Conservation (phyloP, 2,329 filamentous ascomycete species). For the Chaetomiaceae sp. region DNA sequence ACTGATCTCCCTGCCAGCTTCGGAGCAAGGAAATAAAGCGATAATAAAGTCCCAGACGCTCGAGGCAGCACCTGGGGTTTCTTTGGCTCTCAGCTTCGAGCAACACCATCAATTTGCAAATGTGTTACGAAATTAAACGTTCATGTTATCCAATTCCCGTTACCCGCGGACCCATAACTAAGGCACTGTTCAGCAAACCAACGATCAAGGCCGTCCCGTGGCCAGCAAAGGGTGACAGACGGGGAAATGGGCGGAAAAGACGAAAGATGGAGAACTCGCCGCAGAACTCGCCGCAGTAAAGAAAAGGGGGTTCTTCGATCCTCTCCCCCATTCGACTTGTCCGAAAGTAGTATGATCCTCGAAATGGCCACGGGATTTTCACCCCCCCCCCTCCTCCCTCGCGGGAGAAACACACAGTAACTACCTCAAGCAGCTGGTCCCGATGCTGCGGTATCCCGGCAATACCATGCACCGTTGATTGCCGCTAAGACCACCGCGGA, state of each 20-base stretch:
- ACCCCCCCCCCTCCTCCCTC: not conserved
- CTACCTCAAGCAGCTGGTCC: too few relatives aligned
- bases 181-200: not conserved
- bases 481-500: not conserved
- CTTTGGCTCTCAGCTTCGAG: not conserved
- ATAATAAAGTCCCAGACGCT: not conserved
- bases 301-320: not conserved
- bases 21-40: not conserved
- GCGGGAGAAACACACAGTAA: not conserved
- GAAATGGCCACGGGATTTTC: not conserved
- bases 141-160: constrained; percentile 4
- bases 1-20: not conserved
- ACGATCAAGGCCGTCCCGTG: not conserved
- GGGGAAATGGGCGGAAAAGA: too few relatives aligned
- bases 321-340: not conserved
- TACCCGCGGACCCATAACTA: not conserved
- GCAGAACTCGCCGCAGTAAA: too few relatives aligned
- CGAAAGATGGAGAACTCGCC: too few relatives aligned
- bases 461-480: not conserved
- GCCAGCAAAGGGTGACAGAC: too few relatives aligned
- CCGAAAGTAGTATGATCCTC: constrained; percentile 12
- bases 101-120: not conserved
- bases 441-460: constrained; percentile 13
- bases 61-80: not conserved
- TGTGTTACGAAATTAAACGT: not conserved